Conservation (phyloP, 2,329 filamentous ascomycete genomes). For the Colletotrichum sp. region DNA sequence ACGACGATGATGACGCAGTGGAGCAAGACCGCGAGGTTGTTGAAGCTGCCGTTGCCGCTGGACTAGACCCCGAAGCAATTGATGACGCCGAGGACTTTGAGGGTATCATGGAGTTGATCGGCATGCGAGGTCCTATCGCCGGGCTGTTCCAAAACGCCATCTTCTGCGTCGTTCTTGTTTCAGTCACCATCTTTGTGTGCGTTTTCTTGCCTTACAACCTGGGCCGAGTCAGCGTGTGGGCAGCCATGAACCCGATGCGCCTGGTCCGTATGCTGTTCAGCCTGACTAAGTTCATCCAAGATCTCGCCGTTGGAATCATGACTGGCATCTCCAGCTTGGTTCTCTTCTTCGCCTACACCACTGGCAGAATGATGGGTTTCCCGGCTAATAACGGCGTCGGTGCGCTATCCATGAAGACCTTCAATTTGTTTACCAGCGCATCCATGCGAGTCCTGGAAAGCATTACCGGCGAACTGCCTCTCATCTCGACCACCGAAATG, state of each 20-base stretch:
- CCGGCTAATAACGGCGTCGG: conserved; percentile 12
- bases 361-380: conserved; percentile 21
- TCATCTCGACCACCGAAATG: conserved; percentile 64
- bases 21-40: conserved; percentile 63
- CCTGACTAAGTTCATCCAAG: conserved; percentile 79
- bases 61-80: conserved; percentile 75
- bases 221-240: conserved; percentile 82
- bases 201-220: conserved; percentile 93
- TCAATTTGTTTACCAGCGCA: conserved; percentile 46
- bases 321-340: conserved; percentile 33
- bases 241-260: conserved; percentile 79
- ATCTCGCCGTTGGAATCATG: conserved; percentile 70
- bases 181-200: conserved; percentile 82
- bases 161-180: conserved; percentile 90
- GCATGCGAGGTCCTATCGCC: conserved; percentile 91
- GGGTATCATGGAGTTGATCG: conserved; percentile 93
- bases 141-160: conserved; percentile 93
- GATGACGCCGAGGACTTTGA: conserved; percentile 94
- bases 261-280: conserved; percentile 76
- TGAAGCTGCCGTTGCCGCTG: conserved; percentile 69
- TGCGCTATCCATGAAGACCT: conserved; percentile 34
- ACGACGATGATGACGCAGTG: conserved; percentile 32
- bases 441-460: conserved; percentile 54
- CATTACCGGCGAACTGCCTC: conserved; percentile 54
- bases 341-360: conserved; percentile 10